Evolutionary conservation across 1,284 basidiomycete species (phyloP), one percentile per base, ranked within the genome.

Genomic region (Sanguinoderma infundibulare): DNA sequence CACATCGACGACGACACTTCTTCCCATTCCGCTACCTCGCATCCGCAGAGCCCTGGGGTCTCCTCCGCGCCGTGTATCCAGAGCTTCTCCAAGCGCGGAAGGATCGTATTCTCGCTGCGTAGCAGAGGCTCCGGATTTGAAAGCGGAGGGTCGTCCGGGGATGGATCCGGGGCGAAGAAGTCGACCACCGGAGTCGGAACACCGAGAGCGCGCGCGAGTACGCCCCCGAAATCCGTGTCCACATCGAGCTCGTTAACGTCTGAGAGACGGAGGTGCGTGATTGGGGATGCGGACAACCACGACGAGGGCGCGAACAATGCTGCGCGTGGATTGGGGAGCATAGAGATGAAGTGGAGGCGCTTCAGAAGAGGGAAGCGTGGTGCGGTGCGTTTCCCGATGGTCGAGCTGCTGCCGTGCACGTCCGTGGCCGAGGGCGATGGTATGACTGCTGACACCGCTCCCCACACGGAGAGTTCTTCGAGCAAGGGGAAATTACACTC

Each of bases 241-340:
- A 7, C 15, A 36, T 59, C 49, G 1, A 5, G 10, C 1, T 20
- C 15, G 17, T 20, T 24, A 6, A 59, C 17, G 22, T 51, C 38
- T 15, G 61, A 62, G 15, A 62, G 28, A 9, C 62, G 46, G 22
- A 63, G 39, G 20, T 57, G 62, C 6, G 55, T 57, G 32, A 63
- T 40, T 12, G 58, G 55, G 6, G 57, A 8, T 4, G 49, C 14
- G 7, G 20, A 8, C 9, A 32, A 5, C 12, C 9, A 6, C 5
- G 40, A 10, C 5, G 42, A 17, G 20, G 38, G 1, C 15, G 46
- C 20, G 20, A 63, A 14, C 17, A 46, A 20, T 2, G 20, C 3
- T 5, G 42, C 26, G 6, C 51, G 46, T 8, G 42, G 9, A 14
- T 12, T 34, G n/a, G 24, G 5, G 7, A 10, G 3, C 8, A 4